Evolutionary conservation across 1,284 basidiomycete species (phyloP).

Genomic region (Exobasidium rhododendri): DNA sequence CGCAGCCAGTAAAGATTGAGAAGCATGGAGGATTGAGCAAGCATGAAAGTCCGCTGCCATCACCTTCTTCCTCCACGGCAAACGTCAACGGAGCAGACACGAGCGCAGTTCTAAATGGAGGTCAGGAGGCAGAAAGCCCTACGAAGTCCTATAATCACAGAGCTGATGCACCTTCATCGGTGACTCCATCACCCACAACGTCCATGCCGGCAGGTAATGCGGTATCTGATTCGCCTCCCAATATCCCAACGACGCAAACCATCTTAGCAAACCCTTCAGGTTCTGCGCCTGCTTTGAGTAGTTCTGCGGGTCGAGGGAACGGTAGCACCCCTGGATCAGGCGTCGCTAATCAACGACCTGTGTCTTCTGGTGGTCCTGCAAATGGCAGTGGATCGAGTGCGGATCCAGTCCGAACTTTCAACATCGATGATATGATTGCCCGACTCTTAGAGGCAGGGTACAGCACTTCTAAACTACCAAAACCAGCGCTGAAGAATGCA

Average conservation of each 20-base stretch:
- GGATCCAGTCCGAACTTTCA: constrained; percentile 62
- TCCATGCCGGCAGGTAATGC: constrained; percentile 10
- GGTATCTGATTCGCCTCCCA: constrained; percentile 15
- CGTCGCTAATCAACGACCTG: constrained; percentile 11
- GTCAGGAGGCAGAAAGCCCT: constrained; percentile 10
- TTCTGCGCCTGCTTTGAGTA: neutral
- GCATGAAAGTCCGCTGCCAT: constrained; percentile 45
- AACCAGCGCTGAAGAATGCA: constrained; percentile 91
- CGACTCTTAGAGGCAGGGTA: constrained; percentile 95
- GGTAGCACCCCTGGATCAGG: constrained; percentile 20
- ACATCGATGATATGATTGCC: constrained; percentile 98
- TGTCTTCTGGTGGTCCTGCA: constrained; percentile 3
- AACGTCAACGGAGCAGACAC: constrained; percentile 18
- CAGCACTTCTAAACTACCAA: constrained; percentile 87
- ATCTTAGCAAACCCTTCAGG: constrained; percentile 25
- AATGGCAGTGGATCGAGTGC: constrained; percentile 9
- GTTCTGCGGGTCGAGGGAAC: constrained; percentile 16
- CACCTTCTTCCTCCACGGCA: constrained; percentile 37
- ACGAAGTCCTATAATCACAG: neutral
- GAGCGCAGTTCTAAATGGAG: constrained; percentile 12
- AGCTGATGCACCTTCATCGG: neutral
- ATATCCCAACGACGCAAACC: constrained; percentile 28
- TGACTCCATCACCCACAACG: neutral
- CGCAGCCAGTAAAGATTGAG: constrained; percentile 39
- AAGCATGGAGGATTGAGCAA: constrained; percentile 44